These are phyloP conservation scores for Ascomycota sp. DNA, from an alignment of 2,329 filamentous ascomycete genomes.

Conservation along the genomic window DNA sequence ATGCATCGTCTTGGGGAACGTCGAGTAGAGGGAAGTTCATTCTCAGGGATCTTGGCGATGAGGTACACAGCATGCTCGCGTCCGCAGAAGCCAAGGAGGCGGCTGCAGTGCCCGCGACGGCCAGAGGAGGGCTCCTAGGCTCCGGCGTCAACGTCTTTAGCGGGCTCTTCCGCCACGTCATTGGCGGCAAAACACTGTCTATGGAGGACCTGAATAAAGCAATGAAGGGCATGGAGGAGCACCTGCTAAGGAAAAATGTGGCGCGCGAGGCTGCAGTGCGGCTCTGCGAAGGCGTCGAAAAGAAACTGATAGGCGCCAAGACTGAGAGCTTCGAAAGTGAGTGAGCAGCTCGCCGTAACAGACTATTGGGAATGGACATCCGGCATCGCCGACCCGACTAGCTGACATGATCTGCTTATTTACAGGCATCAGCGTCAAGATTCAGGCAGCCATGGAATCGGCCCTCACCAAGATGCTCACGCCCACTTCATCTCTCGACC, in stretches of 20 bases:
- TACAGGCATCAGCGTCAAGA: conserved; percentile 54
- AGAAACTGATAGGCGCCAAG: conserved; percentile 75
- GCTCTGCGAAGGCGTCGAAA: conserved; percentile 77
- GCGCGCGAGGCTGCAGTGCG: conserved; percentile 84
- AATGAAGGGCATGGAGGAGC: conserved; percentile 89
- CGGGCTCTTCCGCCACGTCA: conserved; percentile 80
- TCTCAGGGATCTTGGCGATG: conserved; percentile 78
- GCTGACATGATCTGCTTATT: no score
- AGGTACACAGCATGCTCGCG: conserved; percentile 76
- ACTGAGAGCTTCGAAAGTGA: conserved; percentile 71
- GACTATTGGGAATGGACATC: conserved; percentile 1
- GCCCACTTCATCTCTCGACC: conserved; percentile 81
- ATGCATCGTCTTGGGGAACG: conserved; percentile 65
- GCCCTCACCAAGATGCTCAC: conserved; percentile 91
- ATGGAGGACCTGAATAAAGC: conserved; percentile 79
- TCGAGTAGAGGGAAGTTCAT: conserved; percentile 84
- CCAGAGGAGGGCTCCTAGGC: conserved; percentile 47
- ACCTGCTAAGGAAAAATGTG: conserved; percentile 87
- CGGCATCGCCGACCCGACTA: no score
- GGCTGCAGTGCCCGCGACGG: conserved; percentile 23
- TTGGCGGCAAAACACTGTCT: conserved; percentile 82
- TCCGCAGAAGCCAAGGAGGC: conserved; percentile 49
- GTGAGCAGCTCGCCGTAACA: conserved; percentile 5
- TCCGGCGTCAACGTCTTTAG: conserved; percentile 66
- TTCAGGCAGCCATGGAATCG: conserved; percentile 74